Evolutionary conservation across 768 basidiomycete genomes (phyloP).

Genomic region (Kwoniella mangroviensis): DNA sequence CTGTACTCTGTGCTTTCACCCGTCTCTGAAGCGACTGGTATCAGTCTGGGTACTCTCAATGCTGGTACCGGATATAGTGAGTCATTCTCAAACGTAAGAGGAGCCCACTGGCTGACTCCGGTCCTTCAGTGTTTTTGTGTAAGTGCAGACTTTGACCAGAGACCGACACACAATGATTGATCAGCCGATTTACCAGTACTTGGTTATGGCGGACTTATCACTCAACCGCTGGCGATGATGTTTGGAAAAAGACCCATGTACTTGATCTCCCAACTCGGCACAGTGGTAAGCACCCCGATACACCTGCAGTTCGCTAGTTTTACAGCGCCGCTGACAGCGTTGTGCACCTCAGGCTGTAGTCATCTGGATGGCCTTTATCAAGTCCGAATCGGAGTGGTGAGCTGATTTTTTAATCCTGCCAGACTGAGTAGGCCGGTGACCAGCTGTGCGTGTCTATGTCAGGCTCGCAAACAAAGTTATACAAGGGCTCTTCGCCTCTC

Average conservation of each 20-base stretch:
- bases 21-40: constrained; percentile 12
- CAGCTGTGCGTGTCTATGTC: background rate
- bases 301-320: no score
- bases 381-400: background rate
- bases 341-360: background rate
- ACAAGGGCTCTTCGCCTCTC: constrained; percentile 20
- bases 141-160: background rate
- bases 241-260: constrained; percentile 19
- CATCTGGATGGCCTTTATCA: constrained; percentile 20
- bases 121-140: background rate
- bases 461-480: constrained; percentile 19
- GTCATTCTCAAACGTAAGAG: background rate
- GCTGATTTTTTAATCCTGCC: background rate
- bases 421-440: no score
- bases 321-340: background rate
- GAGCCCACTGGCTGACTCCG: no score
- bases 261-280: constrained; percentile 10
- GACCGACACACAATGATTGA: no score
- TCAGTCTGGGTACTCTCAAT: constrained; percentile 13
- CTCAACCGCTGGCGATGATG: constrained; percentile 18
- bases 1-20: constrained; percentile 20
- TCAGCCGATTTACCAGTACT: constrained; percentile 3
- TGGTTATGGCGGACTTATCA: constrained; percentile 20
- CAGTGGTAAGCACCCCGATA: constrained; percentile 9
- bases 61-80: constrained; percentile 25